A percentile compares a stretch with the other conserved stretches of the same genome.
phyloP scores from a whole-genome alignment of 345 rosid species.

The Salix udensis region DNA sequence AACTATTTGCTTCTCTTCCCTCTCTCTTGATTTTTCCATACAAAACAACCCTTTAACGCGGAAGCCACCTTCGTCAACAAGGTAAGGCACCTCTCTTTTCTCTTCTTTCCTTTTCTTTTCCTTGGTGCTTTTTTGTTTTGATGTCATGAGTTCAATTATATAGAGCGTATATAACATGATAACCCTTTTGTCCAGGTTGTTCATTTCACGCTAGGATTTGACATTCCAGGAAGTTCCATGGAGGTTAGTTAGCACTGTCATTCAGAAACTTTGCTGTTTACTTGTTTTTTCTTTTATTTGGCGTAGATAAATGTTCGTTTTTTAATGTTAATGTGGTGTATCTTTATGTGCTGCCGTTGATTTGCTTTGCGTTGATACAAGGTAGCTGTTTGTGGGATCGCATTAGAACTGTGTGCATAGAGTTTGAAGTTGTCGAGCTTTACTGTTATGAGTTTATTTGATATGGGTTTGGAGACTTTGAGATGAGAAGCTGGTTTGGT shows the following conservation, averaged over 20 bases:
- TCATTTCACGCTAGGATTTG: slow-evolving; percentile 34
- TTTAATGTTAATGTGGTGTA: slow-evolving; percentile 23
- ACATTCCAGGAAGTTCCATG: slow-evolving; percentile 28
- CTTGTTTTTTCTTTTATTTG: slow-evolving; percentile 7
- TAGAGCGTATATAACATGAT: slow-evolving; percentile 24
- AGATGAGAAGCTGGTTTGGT: slow-evolving; percentile 13
- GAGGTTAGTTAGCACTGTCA: slow-evolving; percentile 22
- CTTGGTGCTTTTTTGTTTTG: slow-evolving; percentile 7
- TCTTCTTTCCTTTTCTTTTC: slow-evolving; percentile 1
- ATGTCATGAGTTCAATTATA: background rate
- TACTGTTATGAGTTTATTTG: slow-evolving; percentile 22
- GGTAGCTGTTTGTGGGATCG: slow-evolving; percentile 36
- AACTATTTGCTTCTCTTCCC: background rate
- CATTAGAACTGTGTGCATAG: slow-evolving; percentile 20
- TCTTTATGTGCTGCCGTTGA: slow-evolving; percentile 19
- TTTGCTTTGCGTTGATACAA: background rate
- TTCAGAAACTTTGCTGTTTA: background rate
- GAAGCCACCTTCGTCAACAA: slow-evolving; percentile 8
- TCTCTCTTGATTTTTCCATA: slow-evolving; percentile 3
- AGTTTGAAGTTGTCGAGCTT: slow-evolving; percentile 25
- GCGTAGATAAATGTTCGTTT: background rate
- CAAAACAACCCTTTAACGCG: background rate
- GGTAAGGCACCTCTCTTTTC: slow-evolving; percentile 11
- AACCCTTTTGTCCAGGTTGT: slow-evolving; percentile 34
- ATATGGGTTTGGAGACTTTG: slow-evolving; percentile 16